Percentiles rank a stretch among this genome's conserved stretches.
phyloP scores from a whole-genome alignment of 805 yeast species.

The Wickerhamomyces silvicola region DNA sequence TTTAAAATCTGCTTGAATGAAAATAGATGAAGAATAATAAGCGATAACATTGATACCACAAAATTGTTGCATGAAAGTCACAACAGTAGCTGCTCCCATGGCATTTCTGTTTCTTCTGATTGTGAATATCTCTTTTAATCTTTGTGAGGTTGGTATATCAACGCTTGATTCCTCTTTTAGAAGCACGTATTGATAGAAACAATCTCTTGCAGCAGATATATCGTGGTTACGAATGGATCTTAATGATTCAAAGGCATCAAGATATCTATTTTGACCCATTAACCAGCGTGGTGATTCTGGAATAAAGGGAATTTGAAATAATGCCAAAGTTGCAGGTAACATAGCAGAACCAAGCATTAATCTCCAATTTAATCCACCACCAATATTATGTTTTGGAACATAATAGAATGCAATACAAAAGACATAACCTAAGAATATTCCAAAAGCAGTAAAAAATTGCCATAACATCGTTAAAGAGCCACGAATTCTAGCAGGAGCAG shows the following conservation, averaged over 20 bases:
- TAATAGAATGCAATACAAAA: slow-evolving; percentile 53
- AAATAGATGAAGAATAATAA: slow-evolving; percentile 44
- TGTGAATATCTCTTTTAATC: slow-evolving; percentile 36
- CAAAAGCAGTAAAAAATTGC: slow-evolving; percentile 74
- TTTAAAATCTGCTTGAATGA: slow-evolving; percentile 37
- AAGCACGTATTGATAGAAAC: slow-evolving; percentile 50
- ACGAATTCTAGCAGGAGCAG: slow-evolving; percentile 49
- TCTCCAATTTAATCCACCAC: slow-evolving; percentile 51
- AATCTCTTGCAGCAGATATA: slow-evolving; percentile 59
- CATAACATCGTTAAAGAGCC: slow-evolving; percentile 67
- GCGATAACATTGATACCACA: slow-evolving; percentile 50
- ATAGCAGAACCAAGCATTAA: slow-evolving; percentile 60
- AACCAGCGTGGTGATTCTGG: slow-evolving; percentile 74
- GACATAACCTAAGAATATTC: slow-evolving; percentile 62
- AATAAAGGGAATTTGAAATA: slow-evolving; percentile 44
- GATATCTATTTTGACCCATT: slow-evolving; percentile 43
- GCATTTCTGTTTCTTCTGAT: slow-evolving; percentile 45
- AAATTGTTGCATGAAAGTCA: slow-evolving; percentile 48
- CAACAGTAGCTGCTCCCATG: slow-evolving; percentile 42
- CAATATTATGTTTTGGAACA: slow-evolving; percentile 39
- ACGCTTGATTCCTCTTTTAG: slow-evolving; percentile 36
- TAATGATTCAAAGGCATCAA: slow-evolving; percentile 46
- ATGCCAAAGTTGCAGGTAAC: slow-evolving; percentile 50
- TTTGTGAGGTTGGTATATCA: slow-evolving; percentile 29
- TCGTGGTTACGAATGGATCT: no score